phyloP scores from a whole-genome alignment of 2,329 filamentous ascomycete genomes.

The Pseudocercospora cruenta region DNA sequence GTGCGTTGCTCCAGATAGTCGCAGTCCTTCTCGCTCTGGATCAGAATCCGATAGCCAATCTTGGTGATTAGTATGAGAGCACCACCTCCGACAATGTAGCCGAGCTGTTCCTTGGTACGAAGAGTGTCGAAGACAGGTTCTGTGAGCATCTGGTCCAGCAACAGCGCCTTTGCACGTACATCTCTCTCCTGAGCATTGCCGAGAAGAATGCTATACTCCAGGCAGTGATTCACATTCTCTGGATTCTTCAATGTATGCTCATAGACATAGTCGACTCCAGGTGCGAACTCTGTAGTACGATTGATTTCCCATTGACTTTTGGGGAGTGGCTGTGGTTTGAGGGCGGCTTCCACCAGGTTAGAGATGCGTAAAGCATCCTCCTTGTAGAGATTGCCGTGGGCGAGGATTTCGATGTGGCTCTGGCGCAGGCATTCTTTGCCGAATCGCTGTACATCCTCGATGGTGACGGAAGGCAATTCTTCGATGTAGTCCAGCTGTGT shows the following conservation, averaged over 20 bases:
- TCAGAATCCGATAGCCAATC: conserved; percentile 78
- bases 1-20: conserved; percentile 86
- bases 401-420: conserved; percentile 83
- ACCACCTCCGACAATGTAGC: conserved; percentile 92
- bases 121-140: conserved; percentile 95
- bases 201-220: conserved; percentile 52
- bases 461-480: conserved; percentile 74
- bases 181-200: conserved; percentile 61
- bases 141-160: conserved; percentile 87
- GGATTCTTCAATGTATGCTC: conserved; percentile 80
- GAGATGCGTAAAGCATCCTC: conserved; percentile 87
- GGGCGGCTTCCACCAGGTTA: conserved; percentile 74
- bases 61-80: conserved; percentile 74
- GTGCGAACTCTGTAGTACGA: conserved; percentile 75
- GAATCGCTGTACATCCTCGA: conserved; percentile 74
- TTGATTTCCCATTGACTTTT: conserved; percentile 77
- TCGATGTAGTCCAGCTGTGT: conserved; percentile 78
- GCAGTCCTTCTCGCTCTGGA: conserved; percentile 87
- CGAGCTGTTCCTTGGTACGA: conserved; percentile 94
- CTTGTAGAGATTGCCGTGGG: conserved; percentile 91
- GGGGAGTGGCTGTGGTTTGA: conserved; percentile 75
- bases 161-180: conserved; percentile 73
- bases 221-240: conserved; percentile 71
- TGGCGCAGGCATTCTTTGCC: conserved; percentile 80
- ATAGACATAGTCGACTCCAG: conserved; percentile 82